Evolutionary conservation across 768 basidiomycete genomes (phyloP).

Genomic region (Chalciporus sphaerocephalus): DNA sequence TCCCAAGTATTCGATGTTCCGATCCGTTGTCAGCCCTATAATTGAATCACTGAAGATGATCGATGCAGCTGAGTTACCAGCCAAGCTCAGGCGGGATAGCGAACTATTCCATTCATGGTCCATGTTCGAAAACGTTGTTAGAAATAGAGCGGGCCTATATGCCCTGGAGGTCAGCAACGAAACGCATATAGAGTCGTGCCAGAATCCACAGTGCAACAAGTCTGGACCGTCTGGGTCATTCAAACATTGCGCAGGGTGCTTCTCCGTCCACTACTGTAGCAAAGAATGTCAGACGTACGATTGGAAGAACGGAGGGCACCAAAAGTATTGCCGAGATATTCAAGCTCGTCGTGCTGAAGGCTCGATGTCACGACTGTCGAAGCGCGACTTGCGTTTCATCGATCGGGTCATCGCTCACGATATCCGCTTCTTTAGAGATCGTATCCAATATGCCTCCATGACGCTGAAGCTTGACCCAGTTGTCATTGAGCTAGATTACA

Average conservation of each 20-base stretch:
- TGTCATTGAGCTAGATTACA: constrained; percentile 28
- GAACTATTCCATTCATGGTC: constrained; percentile 18
- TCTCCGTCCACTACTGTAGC: constrained; percentile 29
- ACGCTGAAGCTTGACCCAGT: constrained; percentile 8
- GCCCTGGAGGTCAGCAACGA: constrained; percentile 3
- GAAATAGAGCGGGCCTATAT: constrained; percentile 13
- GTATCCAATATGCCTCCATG: constrained; percentile 12
- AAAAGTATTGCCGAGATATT: constrained; percentile 24
- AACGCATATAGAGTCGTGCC: constrained; percentile 22
- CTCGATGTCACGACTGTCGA: constrained; percentile 18
- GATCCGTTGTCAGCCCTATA: constrained; percentile 16
- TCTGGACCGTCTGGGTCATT: constrained; percentile 24
- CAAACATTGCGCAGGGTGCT: constrained; percentile 27
- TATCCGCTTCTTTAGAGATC: constrained; percentile 12
- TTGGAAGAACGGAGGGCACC: constrained; percentile 28
- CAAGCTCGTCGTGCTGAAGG: constrained; percentile 26
- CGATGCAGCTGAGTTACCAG: constrained; percentile 8
- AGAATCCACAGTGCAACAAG: constrained; percentile 25
- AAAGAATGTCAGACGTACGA: constrained; percentile 30
- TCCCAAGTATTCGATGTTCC: constrained; percentile 27
- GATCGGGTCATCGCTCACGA: constrained; percentile 22
- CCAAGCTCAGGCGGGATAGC: constrained; percentile 15
- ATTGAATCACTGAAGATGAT: constrained; percentile 14
- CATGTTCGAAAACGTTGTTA: constrained; percentile 19
- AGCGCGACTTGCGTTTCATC: constrained; percentile 22